Evolutionary conservation across 176 grass and related monocot species (phyloP), one percentile per base, ranked within the genome.

Genomic region (Oryza meyeriana): DNA sequence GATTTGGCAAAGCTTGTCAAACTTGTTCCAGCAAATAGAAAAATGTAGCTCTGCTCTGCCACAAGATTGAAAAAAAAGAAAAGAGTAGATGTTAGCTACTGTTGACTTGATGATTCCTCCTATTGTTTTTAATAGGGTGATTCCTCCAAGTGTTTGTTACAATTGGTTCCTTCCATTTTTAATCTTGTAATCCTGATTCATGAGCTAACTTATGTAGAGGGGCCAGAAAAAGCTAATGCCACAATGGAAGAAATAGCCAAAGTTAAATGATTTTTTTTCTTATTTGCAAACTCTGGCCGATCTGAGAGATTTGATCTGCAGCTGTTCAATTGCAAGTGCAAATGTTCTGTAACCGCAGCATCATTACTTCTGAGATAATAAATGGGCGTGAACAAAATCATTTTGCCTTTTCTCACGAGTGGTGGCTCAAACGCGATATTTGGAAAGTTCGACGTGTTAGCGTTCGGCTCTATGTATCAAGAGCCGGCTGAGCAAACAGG

Each of bases 1-100:
- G 93, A 99, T 76, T 68, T 99, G 28, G 87, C 96, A 83, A 95
- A 89, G 89, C 89, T 99, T 71, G 45, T 99, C 34, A 99, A 99
- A 63, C 79, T 94, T 78, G 74, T 95, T 85, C 93, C 93, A 62
- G 93, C 85, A 83, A 87, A 95, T 30, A 86, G 91, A 83, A 31
- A 78, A 68, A 59, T 79, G 17, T 95, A 74, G 92, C 42, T 76
- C 22, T 36, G 44, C 12, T 55, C 47, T 7, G 7, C 12, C 33
- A 66, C 7, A 82, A 32, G 26, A 64, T 20, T 36, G 9, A 64
- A 50, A 71, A 10, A 47, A 47, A 73, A 82, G 10, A 16, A 66
- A 59, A 44, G 10, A 61, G 9, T 27, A 74, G 44, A 67, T 42
- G 33, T 8, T 62, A 40, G 31, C 63, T 28, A 20, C 1, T 38